Percentiles rank a stretch among this genome's conserved stretches.
Evolutionary conservation across 2,329 filamentous ascomycete species (phyloP).

Genomic region (Trichoderma guizhouense): DNA sequence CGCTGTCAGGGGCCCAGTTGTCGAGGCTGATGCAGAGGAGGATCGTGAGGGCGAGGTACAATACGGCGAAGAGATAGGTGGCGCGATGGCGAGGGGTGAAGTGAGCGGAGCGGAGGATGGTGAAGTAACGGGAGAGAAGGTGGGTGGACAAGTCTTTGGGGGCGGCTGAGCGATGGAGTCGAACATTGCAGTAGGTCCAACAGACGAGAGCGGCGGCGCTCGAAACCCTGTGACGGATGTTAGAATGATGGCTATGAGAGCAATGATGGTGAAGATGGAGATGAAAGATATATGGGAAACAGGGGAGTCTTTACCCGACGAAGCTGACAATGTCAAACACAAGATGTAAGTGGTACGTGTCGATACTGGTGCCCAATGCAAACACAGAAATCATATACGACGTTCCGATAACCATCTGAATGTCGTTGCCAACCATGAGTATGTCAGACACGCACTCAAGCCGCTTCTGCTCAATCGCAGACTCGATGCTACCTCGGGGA

Average conservation of each 20-base stretch:
- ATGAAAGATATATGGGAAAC: not conserved
- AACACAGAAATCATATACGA: constrained; percentile 32
- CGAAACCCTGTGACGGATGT: not conserved
- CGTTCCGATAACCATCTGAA: constrained; percentile 32
- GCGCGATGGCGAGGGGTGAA: constrained; percentile 26
- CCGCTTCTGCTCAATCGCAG: constrained; percentile 29
- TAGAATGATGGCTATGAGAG: not conserved
- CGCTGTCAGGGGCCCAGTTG: constrained; percentile 25
- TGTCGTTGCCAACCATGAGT: constrained; percentile 34
- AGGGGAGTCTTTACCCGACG: constrained; percentile 27
- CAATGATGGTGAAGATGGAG: not conserved
- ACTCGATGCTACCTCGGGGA: constrained; percentile 28
- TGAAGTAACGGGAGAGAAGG: not conserved
- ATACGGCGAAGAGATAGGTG: constrained; percentile 27
- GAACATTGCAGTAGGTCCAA: constrained; percentile 28
- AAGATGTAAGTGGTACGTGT: constrained; percentile 32
- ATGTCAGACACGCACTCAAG: constrained; percentile 32
- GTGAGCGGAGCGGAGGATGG: constrained; percentile 11
- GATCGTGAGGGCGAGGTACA: constrained; percentile 30
- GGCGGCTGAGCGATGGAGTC: constrained; percentile 10
- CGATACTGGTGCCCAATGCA: constrained; percentile 25
- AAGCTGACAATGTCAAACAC: constrained; percentile 35
- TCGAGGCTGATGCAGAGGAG: constrained; percentile 28
- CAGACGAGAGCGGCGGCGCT: constrained; percentile 33
- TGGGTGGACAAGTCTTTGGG: not conserved